These are phyloP conservation scores for Epichloe baconii DNA, from an alignment of 2,329 filamentous ascomycete species.

Conservation along the genomic window DNA sequence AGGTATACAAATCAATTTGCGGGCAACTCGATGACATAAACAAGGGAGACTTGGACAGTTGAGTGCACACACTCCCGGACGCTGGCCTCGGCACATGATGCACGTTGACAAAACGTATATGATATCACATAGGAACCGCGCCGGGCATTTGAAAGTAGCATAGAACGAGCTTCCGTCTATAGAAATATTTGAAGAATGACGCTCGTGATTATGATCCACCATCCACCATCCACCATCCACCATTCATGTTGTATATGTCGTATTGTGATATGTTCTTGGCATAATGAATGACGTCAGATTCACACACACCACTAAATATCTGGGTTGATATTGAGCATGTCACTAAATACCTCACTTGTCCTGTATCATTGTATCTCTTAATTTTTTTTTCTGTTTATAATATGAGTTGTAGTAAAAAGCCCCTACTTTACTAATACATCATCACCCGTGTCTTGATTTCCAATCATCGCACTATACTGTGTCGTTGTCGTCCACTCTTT, in stretches of 20 bases:
- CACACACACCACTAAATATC: not conserved
- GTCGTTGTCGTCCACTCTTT: not conserved
- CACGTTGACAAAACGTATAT: not conserved
- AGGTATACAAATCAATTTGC: not conserved
- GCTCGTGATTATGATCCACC: not conserved
- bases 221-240: not conserved
- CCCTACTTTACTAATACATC: not conserved
- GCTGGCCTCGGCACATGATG: not conserved
- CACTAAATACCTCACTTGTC: no score
- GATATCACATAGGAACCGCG: not conserved
- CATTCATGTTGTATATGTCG: not conserved
- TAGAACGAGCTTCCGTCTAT: not conserved
- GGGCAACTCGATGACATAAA: not conserved
- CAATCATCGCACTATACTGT: not conserved
- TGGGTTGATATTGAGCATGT: not conserved
- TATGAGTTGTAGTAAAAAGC: no score
- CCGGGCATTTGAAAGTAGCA: not conserved
- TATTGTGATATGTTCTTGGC: not conserved
- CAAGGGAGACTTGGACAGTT: not conserved
- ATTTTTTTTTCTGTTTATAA: no score
- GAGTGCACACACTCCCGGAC: not conserved
- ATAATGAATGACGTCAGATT: not conserved
- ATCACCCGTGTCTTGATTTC: not conserved
- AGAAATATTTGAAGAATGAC: not conserved
- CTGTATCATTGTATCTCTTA: no score